Percentiles rank a stretch among this genome's conserved stretches.
phyloP scores from a whole-genome alignment of 2,329 filamentous ascomycete species.

The Diaporthe sp. region DNA sequence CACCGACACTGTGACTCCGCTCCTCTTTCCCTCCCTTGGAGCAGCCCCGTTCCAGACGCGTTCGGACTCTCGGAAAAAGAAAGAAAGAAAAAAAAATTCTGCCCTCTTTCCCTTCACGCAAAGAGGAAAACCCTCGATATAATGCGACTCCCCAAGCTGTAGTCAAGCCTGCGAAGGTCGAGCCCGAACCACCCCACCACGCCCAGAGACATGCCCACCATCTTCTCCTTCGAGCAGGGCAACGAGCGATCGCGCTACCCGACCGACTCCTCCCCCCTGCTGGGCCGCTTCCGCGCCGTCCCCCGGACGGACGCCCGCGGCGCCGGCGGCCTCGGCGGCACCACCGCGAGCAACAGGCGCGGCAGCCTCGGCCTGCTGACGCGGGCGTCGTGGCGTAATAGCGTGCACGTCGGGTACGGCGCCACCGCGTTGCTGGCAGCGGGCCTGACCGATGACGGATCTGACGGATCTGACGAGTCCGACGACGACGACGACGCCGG shows the following conservation, averaged over 20 bases:
- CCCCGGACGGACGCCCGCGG: conserved; percentile 52
- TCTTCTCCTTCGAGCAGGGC: conserved; percentile 78
- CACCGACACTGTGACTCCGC: conserved; percentile 32
- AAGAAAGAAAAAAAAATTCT: neutral
- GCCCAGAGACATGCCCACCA: conserved; percentile 66
- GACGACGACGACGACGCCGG: conserved; percentile 50
- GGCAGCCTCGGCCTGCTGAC: conserved; percentile 58
- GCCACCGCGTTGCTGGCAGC: conserved; percentile 60
- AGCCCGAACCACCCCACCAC: conserved; percentile 26
- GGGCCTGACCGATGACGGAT: conserved; percentile 52
- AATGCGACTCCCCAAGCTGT: conserved; percentile 37
- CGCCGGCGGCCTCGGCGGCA: conserved; percentile 11
- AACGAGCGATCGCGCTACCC: conserved; percentile 65
- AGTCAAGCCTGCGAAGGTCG: conserved; percentile 40
- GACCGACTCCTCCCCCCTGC: conserved; percentile 69
- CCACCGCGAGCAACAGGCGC: conserved; percentile 35
- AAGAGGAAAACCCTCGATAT: conserved; percentile 1
- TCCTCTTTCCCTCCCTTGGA: neutral
- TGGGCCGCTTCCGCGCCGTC: conserved; percentile 76
- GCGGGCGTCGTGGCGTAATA: conserved; percentile 57
- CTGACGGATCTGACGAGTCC: conserved; percentile 49
- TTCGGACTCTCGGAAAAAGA: neutral
- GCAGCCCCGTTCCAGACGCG: neutral
- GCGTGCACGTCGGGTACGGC: conserved; percentile 70
- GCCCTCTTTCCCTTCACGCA: neutral